These are phyloP conservation scores for Helminthosporium solani DNA, from an alignment of 2,329 filamentous ascomycete genomes.

Conservation along the genomic window DNA sequence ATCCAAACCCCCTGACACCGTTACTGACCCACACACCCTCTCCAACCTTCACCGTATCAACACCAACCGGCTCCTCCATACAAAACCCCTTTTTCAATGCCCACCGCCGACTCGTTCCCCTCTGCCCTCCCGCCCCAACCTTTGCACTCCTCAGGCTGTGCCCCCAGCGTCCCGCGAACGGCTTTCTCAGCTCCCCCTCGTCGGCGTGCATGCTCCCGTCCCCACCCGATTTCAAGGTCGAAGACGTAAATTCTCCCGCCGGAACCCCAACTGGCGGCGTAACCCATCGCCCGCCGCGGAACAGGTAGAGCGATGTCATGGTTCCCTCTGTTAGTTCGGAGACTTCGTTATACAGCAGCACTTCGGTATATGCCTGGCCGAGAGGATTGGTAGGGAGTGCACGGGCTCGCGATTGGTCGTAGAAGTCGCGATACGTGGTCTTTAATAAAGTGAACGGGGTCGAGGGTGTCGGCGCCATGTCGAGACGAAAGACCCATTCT, in stretches of 20 bases:
- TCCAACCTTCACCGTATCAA: slow-evolving; percentile 63
- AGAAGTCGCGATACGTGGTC: slow-evolving; percentile 72
- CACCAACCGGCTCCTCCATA: slow-evolving; percentile 63
- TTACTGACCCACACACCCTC: slow-evolving; percentile 90
- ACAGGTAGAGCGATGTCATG: slow-evolving; percentile 80
- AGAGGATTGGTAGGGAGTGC: slow-evolving; percentile 51
- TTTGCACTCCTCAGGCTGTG: slow-evolving; percentile 40
- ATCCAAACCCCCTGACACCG: slow-evolving; percentile 73
- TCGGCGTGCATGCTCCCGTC: slow-evolving; percentile 18
- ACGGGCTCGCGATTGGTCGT: slow-evolving; percentile 67
- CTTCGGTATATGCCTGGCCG: slow-evolving; percentile 57
- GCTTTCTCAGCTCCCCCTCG: slow-evolving; percentile 37
- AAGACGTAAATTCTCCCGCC: slow-evolving; percentile 21
- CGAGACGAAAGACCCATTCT: slow-evolving; percentile 55
- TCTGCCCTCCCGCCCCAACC: slow-evolving; percentile 74
- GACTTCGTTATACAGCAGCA: slow-evolving; percentile 68
- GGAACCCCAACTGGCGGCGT: slow-evolving; percentile 63
- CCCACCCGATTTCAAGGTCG: slow-evolving; percentile 11
- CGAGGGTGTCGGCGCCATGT: slow-evolving; percentile 52
- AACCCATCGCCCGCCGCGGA: slow-evolving; percentile 70
- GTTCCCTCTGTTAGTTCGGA: slow-evolving; percentile 81
- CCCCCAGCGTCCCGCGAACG: slow-evolving; percentile 42
- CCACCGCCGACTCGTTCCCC: slow-evolving; percentile 80
- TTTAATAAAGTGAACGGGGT: slow-evolving; percentile 80
- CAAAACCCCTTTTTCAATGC: slow-evolving; percentile 70